Conservation (phyloP, 352 stramenopile species). For the Phytophthora meadii region DNA sequence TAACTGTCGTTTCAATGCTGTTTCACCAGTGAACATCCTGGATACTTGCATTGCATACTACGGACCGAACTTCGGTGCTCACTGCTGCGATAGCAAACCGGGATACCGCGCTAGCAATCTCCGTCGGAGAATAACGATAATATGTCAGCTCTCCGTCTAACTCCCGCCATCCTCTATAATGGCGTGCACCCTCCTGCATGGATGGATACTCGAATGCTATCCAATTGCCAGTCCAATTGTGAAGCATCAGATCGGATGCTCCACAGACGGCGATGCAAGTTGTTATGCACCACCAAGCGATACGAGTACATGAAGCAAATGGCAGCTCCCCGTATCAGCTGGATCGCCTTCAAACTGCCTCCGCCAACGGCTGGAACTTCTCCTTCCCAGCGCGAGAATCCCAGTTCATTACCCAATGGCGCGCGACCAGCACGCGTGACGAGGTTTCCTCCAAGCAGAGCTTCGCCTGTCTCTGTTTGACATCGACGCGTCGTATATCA, state of each 20-base stretch:
- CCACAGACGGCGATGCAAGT: no score
- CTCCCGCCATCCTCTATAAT: no score
- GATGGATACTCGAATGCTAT: neutral
- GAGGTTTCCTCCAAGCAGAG: constrained; percentile 9
- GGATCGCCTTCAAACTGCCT: neutral
- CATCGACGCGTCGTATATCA: constrained; percentile 19
- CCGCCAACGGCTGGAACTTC: neutral
- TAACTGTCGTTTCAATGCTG: no score
- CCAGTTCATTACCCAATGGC: constrained; percentile 10
- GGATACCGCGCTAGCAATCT: no score
- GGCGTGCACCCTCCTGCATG: neutral
- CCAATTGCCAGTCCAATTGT: neutral
- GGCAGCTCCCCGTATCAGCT: neutral
- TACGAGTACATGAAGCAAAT: neutral
- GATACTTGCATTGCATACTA: no score
- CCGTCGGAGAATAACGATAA: no score
- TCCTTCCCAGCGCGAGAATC: neutral
- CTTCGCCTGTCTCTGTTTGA: constrained; percentile 8
- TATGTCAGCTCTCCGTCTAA: no score
- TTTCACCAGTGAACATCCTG: no score
- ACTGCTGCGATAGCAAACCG: no score
- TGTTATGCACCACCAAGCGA: no score
- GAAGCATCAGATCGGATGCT: no score
- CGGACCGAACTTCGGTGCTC: no score
- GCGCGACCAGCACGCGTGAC: constrained; percentile 7